These are phyloP conservation scores for Colletotrichum trifolii DNA, from an alignment of 2,329 filamentous ascomycete species.

Conservation along the genomic window DNA sequence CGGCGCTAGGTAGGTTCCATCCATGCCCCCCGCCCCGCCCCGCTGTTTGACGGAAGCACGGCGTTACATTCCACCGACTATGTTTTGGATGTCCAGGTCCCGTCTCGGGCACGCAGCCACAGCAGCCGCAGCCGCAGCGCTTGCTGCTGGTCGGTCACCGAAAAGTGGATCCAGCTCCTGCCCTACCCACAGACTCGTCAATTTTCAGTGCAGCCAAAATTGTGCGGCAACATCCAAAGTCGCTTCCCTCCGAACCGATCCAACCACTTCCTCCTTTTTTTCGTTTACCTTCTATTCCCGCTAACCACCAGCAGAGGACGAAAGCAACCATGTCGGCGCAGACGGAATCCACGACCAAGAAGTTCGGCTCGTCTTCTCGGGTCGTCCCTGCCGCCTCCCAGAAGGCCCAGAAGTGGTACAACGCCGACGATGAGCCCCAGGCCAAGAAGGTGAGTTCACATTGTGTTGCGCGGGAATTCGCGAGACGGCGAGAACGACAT, in stretches of 20 bases:
- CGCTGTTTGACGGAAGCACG: no score
- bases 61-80: no score
- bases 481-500: neutral
- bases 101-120: no score
- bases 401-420: slow-evolving; percentile 99
- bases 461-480: slow-evolving; percentile 34
- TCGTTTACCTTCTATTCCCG: slow-evolving; percentile 40
- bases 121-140: no score
- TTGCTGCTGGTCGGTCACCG: slow-evolving; percentile 2
- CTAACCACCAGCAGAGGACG: slow-evolving; percentile 36
- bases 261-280: slow-evolving; percentile 35
- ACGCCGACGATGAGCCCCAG: slow-evolving; percentile 88
- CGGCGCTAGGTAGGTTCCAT: no score
- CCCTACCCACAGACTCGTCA: slow-evolving; percentile 42
- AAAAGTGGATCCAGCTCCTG: neutral
- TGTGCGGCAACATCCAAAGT: slow-evolving; percentile 7
- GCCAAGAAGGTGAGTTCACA: slow-evolving; percentile 89
- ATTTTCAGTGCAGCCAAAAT: neutral
- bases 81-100: no score
- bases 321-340: slow-evolving; percentile 75
- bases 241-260: slow-evolving; percentile 30
- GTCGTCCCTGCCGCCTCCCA: slow-evolving; percentile 86
- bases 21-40: no score
- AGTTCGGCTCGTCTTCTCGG: slow-evolving; percentile 97
- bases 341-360: slow-evolving; percentile 82